A percentile compares a stretch with the other conserved stretches of the same genome.
These are phyloP conservation scores for Paraphoma chrysanthemicola DNA, from an alignment of 2,329 filamentous ascomycete species.

Conservation along the genomic window DNA sequence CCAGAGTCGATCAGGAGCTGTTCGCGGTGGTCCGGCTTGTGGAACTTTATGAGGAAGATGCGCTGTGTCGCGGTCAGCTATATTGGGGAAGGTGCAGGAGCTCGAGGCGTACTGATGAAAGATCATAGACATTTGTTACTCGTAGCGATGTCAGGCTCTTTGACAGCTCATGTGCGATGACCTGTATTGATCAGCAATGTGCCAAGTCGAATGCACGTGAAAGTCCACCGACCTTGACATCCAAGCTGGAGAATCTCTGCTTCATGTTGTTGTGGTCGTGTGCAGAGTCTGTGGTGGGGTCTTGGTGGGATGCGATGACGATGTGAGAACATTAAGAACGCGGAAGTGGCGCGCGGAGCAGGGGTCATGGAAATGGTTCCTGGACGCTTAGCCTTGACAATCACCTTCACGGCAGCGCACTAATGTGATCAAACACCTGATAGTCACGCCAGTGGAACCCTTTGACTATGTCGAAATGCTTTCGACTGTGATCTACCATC, in stretches of 20 bases:
- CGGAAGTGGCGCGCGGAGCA: conserved; percentile 25
- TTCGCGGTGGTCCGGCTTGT: conserved; percentile 85
- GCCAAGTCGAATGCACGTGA: no score
- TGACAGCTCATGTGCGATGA: conserved; percentile 93
- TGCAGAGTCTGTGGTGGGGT: conserved; percentile 39
- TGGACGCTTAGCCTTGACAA: conserved; percentile 17
- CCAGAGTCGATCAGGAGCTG: conserved; percentile 93
- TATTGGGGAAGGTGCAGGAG: neutral
- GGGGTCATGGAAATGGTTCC: conserved; percentile 29
- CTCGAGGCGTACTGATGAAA: conserved; percentile 70
- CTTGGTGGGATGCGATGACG: conserved; percentile 38
- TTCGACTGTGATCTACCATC: no score
- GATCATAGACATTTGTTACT: conserved; percentile 92
- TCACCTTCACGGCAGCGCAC: no score
- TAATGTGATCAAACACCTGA: no score
- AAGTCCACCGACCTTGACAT: conserved; percentile 66
- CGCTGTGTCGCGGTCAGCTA: conserved; percentile 57
- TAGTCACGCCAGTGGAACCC: no score
- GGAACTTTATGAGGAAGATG: conserved; percentile 94
- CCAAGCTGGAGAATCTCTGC: conserved; percentile 79
- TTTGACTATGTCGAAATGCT: no score
- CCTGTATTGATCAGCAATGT: conserved; percentile 59
- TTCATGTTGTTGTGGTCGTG: conserved; percentile 65
- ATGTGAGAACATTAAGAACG: conserved; percentile 19
- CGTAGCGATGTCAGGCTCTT: conserved; percentile 77